Evolutionary conservation across 164 flowering plant species (phyloP).

Genomic region (Stephania cephalantha): DNA sequence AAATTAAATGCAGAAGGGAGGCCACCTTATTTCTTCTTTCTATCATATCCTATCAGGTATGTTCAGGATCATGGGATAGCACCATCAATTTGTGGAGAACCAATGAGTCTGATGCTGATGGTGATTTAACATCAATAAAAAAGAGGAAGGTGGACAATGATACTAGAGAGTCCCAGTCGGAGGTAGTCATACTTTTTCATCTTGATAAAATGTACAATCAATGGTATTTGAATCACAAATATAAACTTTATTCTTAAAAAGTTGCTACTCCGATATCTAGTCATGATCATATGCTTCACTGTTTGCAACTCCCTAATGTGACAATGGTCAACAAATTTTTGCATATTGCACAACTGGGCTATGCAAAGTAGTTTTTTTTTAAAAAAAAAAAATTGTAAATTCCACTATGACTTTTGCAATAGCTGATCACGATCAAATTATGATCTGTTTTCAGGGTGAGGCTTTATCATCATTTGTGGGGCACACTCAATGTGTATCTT

Average conservation of each 20-base stretch:
- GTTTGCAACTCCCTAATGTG: background rate
- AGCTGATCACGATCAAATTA: background rate
- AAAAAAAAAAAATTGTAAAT: background rate
- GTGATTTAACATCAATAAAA: slow-evolving; percentile 52
- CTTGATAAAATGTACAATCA: background rate
- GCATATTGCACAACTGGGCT: background rate
- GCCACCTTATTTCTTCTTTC: background rate
- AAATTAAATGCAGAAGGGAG: background rate
- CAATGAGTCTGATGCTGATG: slow-evolving; percentile 41
- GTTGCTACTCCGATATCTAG: background rate
- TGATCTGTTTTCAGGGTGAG: slow-evolving; percentile 45
- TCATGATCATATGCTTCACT: background rate
- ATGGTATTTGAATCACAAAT: background rate
- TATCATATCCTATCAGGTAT: slow-evolving; percentile 38
- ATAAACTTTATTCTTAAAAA: background rate
- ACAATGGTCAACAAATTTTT: background rate
- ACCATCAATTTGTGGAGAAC: slow-evolving; percentile 75
- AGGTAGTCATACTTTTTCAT: slow-evolving; percentile 39
- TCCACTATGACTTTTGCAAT: background rate
- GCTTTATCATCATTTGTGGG: slow-evolving; percentile 73
- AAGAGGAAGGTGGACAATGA: slow-evolving; percentile 56
- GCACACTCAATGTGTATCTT: slow-evolving; percentile 81
- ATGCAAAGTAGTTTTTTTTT: background rate
- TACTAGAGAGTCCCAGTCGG: slow-evolving; percentile 48
- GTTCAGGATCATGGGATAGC: slow-evolving; percentile 96